Percentiles rank a stretch among this genome's conserved stretches.
phyloP scores from a whole-genome alignment of 176 grass and related monocot species.

The Musa schizocarpa region DNA sequence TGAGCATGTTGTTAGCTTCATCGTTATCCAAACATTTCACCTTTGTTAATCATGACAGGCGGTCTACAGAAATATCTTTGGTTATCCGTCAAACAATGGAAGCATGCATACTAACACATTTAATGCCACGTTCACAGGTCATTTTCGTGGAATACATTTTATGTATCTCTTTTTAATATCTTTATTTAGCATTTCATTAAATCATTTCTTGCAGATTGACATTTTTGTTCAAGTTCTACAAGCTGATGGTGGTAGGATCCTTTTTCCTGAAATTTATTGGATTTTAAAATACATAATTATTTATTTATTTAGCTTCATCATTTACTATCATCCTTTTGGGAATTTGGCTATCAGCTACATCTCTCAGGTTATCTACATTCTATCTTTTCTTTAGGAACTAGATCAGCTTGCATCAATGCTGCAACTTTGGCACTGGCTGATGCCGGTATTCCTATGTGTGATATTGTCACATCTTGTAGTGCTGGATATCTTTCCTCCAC shows the following conservation, averaged over 20 bases:
- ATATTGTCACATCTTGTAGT: conserved; percentile 93
- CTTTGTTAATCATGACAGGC: conserved; percentile 32
- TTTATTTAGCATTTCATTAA: conserved; percentile 1
- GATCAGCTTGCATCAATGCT: conserved; percentile 97
- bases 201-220: conserved; percentile 54
- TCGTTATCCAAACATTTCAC: not conserved
- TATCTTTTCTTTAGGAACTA: conserved; percentile 40
- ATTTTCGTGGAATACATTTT: conserved; percentile 13
- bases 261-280: not conserved
- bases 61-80: conserved; percentile 96
- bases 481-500: conserved; percentile 87
- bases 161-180: conserved; percentile 1
- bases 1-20: too few relatives aligned
- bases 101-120: conserved; percentile 71
- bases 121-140: conserved; percentile 84
- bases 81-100: conserved; percentile 98
- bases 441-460: conserved; percentile 90
- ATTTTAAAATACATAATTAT: conserved; percentile 6
- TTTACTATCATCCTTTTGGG: not conserved
- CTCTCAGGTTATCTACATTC: not conserved
- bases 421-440: conserved; percentile 92
- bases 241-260: conserved; percentile 73
- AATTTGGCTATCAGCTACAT: not conserved
- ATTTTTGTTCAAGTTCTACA: conserved; percentile 99
- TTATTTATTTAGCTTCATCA: not conserved